Evolutionary conservation across 2,329 filamentous ascomycete species (phyloP).

Genomic region (Leptographium wingfieldii): DNA sequence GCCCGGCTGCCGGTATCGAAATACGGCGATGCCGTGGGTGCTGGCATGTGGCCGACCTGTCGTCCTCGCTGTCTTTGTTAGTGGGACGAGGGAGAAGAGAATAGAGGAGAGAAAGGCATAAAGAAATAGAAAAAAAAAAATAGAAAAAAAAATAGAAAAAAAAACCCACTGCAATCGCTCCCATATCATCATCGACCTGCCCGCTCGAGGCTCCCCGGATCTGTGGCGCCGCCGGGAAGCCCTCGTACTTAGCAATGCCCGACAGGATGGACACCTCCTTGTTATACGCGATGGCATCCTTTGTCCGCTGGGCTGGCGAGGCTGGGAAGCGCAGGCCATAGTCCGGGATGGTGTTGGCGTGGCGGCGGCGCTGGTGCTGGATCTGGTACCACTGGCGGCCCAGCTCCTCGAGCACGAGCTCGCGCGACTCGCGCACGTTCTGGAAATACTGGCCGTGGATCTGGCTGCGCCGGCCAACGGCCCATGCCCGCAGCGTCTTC

Average conservation of each 20-base stretch:
- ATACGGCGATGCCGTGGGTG: not conserved
- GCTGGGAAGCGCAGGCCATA: conserved; percentile 73
- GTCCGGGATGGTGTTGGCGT: conserved; percentile 66
- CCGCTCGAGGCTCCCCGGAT: conserved; percentile 58
- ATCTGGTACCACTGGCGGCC: conserved; percentile 89
- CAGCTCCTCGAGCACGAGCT: conserved; percentile 64
- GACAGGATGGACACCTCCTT: conserved; percentile 85
- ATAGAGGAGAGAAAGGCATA: too few species aligned
- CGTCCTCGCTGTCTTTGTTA: not conserved
- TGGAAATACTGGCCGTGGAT: conserved; percentile 88
- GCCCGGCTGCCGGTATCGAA: not conserved
- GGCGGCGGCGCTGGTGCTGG: conserved; percentile 60
- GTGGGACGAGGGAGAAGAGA: not conserved
- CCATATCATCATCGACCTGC: conserved; percentile 77
- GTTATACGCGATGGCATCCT: conserved; percentile 84
- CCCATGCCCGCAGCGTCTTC: conserved; percentile 59
- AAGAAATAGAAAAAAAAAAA: not conserved
- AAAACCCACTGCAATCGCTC: conserved; percentile 66
- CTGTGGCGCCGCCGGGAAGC: conserved; percentile 88
- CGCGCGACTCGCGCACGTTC: conserved; percentile 67
- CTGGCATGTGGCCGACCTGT: not conserved
- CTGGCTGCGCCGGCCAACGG: conserved; percentile 71
- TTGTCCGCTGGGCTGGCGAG: conserved; percentile 62
- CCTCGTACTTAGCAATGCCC: conserved; percentile 86
- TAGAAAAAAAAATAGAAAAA: not conserved